Percentiles rank a stretch among this genome's conserved stretches.
Evolutionary conservation across 2,329 filamentous ascomycete genomes (phyloP).

Genomic region (Claviceps spartinae): DNA sequence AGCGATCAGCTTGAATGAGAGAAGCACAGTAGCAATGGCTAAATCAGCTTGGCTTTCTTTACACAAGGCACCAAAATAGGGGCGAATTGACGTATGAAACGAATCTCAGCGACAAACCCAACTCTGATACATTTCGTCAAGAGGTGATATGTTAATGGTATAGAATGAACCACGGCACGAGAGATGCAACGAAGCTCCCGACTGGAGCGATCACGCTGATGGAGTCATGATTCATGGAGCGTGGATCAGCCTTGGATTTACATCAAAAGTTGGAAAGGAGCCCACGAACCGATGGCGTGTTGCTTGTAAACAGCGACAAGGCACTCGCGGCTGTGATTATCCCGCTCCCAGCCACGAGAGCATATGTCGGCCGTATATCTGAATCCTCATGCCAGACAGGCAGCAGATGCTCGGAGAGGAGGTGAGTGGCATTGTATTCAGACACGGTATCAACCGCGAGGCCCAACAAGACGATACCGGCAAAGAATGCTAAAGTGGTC

Average conservation of each 20-base stretch:
- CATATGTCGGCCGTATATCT: slow-evolving; percentile 41
- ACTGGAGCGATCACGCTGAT: slow-evolving; percentile 16
- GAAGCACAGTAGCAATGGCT: slow-evolving; percentile 40
- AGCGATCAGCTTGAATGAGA: slow-evolving; percentile 40
- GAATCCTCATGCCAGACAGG: slow-evolving; percentile 46
- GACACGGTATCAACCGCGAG: slow-evolving; percentile 39
- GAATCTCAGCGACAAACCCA: slow-evolving; percentile 47
- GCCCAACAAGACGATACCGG: slow-evolving; percentile 38
- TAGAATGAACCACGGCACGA: slow-evolving; percentile 45
- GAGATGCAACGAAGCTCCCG: slow-evolving; percentile 23
- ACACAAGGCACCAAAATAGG: slow-evolving; percentile 44
- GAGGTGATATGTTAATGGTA: slow-evolving; percentile 37
- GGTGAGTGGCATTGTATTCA: slow-evolving; percentile 41
- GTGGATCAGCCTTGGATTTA: slow-evolving; percentile 11
- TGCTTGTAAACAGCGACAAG: slow-evolving; percentile 34
- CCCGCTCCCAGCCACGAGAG: slow-evolving; percentile 37
- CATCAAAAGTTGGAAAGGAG: neutral
- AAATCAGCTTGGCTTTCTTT: slow-evolving; percentile 40
- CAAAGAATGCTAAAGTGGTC: slow-evolving; percentile 35
- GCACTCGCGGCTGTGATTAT: slow-evolving; percentile 36
- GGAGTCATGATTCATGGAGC: slow-evolving; percentile 6
- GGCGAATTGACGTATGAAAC: slow-evolving; percentile 22
- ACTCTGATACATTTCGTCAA: slow-evolving; percentile 42
- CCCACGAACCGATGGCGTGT: slow-evolving; percentile 30
- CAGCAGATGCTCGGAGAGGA: slow-evolving; percentile 32